phyloP scores from a whole-genome alignment of 352 stramenopile species.

The Phytophthora litchii region DNA sequence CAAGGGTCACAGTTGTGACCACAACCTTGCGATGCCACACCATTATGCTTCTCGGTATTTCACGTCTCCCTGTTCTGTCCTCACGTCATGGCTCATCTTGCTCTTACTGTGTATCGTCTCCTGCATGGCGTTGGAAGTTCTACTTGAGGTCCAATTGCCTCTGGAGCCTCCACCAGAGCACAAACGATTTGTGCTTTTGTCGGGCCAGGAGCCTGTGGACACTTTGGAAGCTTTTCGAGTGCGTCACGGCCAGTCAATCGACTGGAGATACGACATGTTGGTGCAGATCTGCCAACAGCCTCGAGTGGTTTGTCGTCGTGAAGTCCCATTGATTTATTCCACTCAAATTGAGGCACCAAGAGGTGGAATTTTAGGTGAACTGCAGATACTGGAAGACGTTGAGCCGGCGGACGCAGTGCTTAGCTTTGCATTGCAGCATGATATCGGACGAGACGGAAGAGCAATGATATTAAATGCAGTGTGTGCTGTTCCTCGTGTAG shows the following conservation, averaged over 20 bases:
- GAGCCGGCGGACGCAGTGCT: slow-evolving; percentile 59
- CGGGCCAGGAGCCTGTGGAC: slow-evolving; percentile 57
- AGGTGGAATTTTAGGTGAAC: slow-evolving; percentile 37
- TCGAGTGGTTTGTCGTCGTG: slow-evolving; percentile 48
- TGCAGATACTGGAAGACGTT: slow-evolving; percentile 59
- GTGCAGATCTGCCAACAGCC: slow-evolving; percentile 43
- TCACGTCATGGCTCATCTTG: slow-evolving; percentile 15
- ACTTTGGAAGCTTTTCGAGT: slow-evolving; percentile 54
- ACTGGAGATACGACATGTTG: slow-evolving; percentile 48
- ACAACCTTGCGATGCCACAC: slow-evolving; percentile 3
- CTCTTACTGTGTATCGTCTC: slow-evolving; percentile 22
- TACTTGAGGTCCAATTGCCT: slow-evolving; percentile 33
- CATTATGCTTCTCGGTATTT: slow-evolving; percentile 5
- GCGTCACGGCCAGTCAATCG: slow-evolving; percentile 35
- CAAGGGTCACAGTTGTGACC: slow-evolving; percentile 17
- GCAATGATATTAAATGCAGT: slow-evolving; percentile 48
- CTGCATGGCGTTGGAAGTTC: slow-evolving; percentile 28
- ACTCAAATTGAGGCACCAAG: slow-evolving; percentile 39
- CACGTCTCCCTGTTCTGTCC: neutral
- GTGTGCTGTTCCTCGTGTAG: slow-evolving; percentile 39
- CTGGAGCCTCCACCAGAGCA: slow-evolving; percentile 30
- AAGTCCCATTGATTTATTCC: slow-evolving; percentile 46
- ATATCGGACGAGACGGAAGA: slow-evolving; percentile 33
- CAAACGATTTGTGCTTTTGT: slow-evolving; percentile 40
- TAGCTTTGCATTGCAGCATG: slow-evolving; percentile 42